Evolutionary conservation across 2,329 filamentous ascomycete genomes (phyloP).

Genomic region (Ceratocystis ficicola): DNA sequence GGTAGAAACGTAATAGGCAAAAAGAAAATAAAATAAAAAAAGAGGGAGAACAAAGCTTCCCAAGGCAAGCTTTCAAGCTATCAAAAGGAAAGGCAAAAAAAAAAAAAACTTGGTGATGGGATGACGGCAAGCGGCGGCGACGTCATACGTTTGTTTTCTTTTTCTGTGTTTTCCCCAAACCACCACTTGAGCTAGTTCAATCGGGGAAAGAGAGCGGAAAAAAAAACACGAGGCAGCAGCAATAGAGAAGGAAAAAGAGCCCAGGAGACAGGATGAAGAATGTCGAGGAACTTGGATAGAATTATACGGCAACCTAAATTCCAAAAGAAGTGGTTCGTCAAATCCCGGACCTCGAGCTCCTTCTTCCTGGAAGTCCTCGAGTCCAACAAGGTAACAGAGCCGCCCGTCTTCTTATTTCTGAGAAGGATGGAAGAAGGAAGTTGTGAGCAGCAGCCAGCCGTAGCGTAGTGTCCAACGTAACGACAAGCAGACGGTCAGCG

Average conservation of each 20-base stretch:
- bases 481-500: too few relatives aligned
- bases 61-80: background rate
- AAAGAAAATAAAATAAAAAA: background rate
- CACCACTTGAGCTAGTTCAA: too few relatives aligned
- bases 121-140: background rate
- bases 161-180: background rate
- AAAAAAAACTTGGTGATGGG: background rate
- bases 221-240: constrained; percentile 11
- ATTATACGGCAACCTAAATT: background rate
- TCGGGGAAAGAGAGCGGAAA: background rate
- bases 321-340: too few relatives aligned
- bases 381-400: too few relatives aligned
- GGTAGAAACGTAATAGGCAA: background rate
- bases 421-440: too few relatives aligned
- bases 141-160: constrained; percentile 14
- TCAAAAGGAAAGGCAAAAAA: background rate
- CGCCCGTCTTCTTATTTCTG: too few relatives aligned
- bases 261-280: background rate
- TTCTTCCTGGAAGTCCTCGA: too few relatives aligned
- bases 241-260: constrained; percentile 2
- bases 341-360: background rate
- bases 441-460: too few relatives aligned
- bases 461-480: too few relatives aligned
- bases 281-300: background rate
- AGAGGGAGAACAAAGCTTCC: background rate